A percentile compares a stretch with the other conserved stretches of the same genome.
phyloP scores from a whole-genome alignment of 2,329 filamentous ascomycete species.

The Trichoderma afroharzianum region DNA sequence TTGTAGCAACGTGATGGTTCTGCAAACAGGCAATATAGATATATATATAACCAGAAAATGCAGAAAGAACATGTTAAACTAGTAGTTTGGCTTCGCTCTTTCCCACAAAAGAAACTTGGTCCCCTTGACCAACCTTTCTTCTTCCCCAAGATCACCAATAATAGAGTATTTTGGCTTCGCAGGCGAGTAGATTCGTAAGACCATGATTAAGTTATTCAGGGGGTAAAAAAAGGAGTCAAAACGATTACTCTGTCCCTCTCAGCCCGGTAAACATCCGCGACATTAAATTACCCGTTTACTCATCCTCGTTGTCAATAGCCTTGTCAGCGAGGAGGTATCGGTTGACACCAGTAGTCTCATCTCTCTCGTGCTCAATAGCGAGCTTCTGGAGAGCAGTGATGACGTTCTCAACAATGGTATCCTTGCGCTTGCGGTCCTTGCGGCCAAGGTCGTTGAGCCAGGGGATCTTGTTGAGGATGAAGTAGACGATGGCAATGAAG shows the following conservation, averaged over 20 bases:
- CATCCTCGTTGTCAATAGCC: constrained; percentile 10
- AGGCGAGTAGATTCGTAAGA: not conserved
- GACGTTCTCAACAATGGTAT: constrained; percentile 16
- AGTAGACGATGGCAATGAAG: constrained; percentile 69
- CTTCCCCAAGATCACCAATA: constrained; percentile 10
- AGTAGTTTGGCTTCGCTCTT: constrained; percentile 7
- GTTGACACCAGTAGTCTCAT: not conserved
- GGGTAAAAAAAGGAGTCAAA: not conserved
- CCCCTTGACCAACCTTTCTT: constrained; percentile 14
- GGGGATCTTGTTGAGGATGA: constrained; percentile 74
- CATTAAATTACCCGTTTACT: constrained; percentile 12
- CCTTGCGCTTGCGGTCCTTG: constrained; percentile 72
- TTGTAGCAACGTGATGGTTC: constrained; percentile 6
- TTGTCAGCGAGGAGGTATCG: constrained; percentile 14
- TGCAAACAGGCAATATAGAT: not conserved
- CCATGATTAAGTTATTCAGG: constrained; percentile 7
- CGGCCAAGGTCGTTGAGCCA: constrained; percentile 90
- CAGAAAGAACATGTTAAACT: constrained; percentile 4
- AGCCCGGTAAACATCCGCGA: constrained; percentile 6
- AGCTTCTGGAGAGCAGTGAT: constrained; percentile 15
- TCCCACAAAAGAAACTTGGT: constrained; percentile 6
- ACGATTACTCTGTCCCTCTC: not conserved
- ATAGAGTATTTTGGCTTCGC: not conserved
- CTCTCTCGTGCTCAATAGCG: constrained; percentile 13
- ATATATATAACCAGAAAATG: not conserved